These are phyloP conservation scores for Cucumis hystrix DNA, from an alignment of 306 rosid species.

Conservation along the genomic window DNA sequence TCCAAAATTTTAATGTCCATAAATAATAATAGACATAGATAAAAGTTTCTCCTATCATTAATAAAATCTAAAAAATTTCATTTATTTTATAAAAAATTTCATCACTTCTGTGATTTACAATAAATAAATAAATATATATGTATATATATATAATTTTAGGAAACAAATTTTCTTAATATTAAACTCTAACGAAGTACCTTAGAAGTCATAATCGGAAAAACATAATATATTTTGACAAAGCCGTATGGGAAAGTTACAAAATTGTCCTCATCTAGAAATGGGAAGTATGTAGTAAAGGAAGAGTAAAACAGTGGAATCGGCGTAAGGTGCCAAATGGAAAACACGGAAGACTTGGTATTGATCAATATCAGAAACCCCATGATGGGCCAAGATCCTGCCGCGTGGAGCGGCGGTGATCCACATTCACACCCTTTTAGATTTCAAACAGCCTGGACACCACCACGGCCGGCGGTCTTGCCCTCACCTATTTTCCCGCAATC, in stretches of 20 bases:
- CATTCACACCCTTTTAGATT: not conserved
- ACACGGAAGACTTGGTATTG: not conserved
- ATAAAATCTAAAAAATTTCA: no score
- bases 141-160: no score
- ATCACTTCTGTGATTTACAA: no score
- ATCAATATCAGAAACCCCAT: not conserved
- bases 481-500: constrained; percentile 14
- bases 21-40: no score
- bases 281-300: no score
- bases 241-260: not conserved
- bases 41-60: no score
- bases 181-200: no score
- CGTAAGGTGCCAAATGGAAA: not conserved
- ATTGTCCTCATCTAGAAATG: not conserved
- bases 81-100: no score
- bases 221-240: not conserved
- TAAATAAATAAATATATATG: no score
- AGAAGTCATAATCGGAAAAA: no score
- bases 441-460: constrained; percentile 12
- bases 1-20: no score
- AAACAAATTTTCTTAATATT: no score
- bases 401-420: constrained; percentile 10
- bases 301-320: not conserved
- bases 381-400: not conserved
- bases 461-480: constrained; percentile 14